phyloP scores from a whole-genome alignment of 306 rosid genomes.

The Pterocarpus santalinus region DNA sequence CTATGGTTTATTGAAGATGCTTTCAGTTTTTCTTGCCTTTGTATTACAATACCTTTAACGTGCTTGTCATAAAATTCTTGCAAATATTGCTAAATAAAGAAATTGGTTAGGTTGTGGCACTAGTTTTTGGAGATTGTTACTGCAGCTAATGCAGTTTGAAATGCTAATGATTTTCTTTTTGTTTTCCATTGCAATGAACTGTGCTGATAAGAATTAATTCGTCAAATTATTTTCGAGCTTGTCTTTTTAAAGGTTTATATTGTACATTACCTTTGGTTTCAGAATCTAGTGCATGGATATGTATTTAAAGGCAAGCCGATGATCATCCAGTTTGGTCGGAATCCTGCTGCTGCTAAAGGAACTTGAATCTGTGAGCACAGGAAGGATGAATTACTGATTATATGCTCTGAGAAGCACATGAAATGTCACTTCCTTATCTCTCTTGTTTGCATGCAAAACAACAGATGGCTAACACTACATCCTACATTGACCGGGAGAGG shows the following conservation, averaged over 20 bases:
- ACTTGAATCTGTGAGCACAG: slow-evolving; percentile 40
- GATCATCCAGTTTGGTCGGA: slow-evolving; percentile 92
- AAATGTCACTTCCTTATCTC: not conserved
- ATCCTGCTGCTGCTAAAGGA: slow-evolving; percentile 69
- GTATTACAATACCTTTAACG: not conserved
- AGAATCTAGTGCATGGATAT: slow-evolving; percentile 86
- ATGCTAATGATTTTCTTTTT: not conserved
- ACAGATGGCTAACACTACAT: slow-evolving; percentile 25
- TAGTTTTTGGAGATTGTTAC: slow-evolving; percentile 26
- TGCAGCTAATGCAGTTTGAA: slow-evolving; percentile 24
- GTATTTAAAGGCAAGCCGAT: slow-evolving; percentile 92
- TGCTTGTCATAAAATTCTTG: slow-evolving; percentile 13
- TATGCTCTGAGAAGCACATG: slow-evolving; percentile 13
- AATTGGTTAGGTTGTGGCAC: not conserved
- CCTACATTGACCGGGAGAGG: slow-evolving; percentile 33
- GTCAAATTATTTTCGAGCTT: slow-evolving; percentile 20
- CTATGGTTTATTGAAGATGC: slow-evolving; percentile 2
- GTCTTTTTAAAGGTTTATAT: slow-evolving; percentile 17
- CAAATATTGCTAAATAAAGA: slow-evolving; percentile 14
- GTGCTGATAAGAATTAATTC: not conserved
- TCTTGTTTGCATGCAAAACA: slow-evolving; percentile 22
- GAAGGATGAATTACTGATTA: slow-evolving; percentile 6
- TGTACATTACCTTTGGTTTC: slow-evolving; percentile 48
- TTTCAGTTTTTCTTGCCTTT: slow-evolving; percentile 27
- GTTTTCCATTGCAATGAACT: not conserved